phyloP scores from a whole-genome alignment of 1,139 yeast genomes.

The Groenewaldozyma auringiensis region DNA sequence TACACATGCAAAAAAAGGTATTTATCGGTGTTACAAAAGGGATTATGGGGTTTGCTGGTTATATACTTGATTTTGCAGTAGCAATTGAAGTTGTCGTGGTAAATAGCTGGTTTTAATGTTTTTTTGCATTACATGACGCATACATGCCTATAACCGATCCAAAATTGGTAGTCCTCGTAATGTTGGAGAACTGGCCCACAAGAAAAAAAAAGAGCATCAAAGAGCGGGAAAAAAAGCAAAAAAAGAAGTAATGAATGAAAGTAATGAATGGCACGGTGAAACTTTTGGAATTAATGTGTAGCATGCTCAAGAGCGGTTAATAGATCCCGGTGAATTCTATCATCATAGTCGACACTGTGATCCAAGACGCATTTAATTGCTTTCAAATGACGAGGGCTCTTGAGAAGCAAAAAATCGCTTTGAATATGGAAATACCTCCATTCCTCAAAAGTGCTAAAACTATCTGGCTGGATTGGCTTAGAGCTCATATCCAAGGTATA shows the following conservation, averaged over 20 bases:
- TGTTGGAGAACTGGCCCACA: neutral
- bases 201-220: neutral
- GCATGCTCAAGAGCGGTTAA: neutral
- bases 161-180: neutral
- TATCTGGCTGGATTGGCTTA: neutral
- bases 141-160: neutral
- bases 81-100: too few relatives aligned
- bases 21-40: too few relatives aligned
- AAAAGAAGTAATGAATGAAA: neutral
- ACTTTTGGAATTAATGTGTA: neutral
- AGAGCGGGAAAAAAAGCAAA: neutral
- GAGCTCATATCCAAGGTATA: neutral
- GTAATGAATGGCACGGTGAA: neutral
- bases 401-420: neutral
- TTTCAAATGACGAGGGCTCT: neutral
- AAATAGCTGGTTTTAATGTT: neutral
- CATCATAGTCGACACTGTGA: slow-evolving; percentile 3
- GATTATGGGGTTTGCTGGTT: too few relatives aligned
- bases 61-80: too few relatives aligned
- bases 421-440: slow-evolving; percentile 3
- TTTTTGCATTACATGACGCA: neutral
- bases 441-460: neutral
- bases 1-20: too few relatives aligned
- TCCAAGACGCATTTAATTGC: slow-evolving; percentile 1
- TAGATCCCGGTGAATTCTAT: neutral